Base-by-base conservation (phyloP, 164 flowering plant genomes). In the Vitis riparia region DNA sequence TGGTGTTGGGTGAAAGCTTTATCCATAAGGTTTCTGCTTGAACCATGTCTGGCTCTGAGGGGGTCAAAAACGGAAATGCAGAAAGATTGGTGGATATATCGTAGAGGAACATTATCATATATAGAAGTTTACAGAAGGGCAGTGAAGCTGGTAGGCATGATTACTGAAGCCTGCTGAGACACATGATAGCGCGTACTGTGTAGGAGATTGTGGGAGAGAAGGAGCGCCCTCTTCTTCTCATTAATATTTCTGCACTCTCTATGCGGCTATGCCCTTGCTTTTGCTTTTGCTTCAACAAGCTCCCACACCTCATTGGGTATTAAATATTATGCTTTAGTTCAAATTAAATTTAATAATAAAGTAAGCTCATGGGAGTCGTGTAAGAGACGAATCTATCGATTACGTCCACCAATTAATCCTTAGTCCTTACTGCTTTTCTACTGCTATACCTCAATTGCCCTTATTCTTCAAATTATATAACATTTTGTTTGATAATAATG, bases 1-100 rank as follows among this genome's bases (percentile, higher is more conserved):
- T 75, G 58, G 74, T 58, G 76, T 60, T 63, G 67, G 64, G 63
- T 73, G 75, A 71, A 71, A 72, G 76, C 75, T 68, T 56, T 69
- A 67, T 76, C 82, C 81, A 82, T 80, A 67, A 63, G 75, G 72
- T 10, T 53, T 29, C 77, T 3, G 44, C 44, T 37, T 37, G 44
- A 66, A 75, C 76, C 79, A 77, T 79, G 62, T 67, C 75, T 74
- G 65, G 51, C 63, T 48, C 58, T 55, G 71, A 66, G 55, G 49
- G 67, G 71, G 23, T 44, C 32, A 16, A 16, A 67, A 70, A 75
- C 10, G 19, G 2, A 61, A 8, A 63, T 15, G 32, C 29, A 57
- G 55, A 59, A 51, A 53, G 0, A 11, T 29, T 49, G 14, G 59
- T 48, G 59, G 27, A n/a, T 11, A 3, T 29, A 32, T 15, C 44